phyloP scores from a whole-genome alignment of 371 early-diverging fungal genomes.

The Modicella reniformis region DNA sequence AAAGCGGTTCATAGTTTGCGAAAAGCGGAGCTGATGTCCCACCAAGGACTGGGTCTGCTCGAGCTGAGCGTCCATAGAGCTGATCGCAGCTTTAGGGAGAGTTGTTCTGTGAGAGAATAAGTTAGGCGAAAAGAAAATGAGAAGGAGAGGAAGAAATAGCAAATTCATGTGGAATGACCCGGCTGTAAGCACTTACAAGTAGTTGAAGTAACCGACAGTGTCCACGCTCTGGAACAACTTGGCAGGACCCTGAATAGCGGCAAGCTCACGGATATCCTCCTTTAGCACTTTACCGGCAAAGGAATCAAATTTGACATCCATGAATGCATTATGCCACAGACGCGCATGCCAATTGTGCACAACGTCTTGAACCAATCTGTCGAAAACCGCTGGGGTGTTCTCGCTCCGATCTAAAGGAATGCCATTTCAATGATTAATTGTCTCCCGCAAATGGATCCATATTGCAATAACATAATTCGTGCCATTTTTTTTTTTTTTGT shows the following conservation, averaged over 20 bases:
- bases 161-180: not conserved
- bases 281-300: constrained; percentile 41
- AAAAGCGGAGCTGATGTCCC: constrained; percentile 41
- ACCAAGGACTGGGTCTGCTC: constrained; percentile 50
- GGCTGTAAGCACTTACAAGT: constrained; percentile 55
- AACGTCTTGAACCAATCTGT: constrained; percentile 55
- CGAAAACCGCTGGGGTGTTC: constrained; percentile 40
- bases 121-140: not conserved
- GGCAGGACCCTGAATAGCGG: constrained; percentile 63
- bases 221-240: constrained; percentile 69
- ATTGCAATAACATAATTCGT: not conserved
- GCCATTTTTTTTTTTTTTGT: not conserved
- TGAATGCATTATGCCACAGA: constrained; percentile 57
- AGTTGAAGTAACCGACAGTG: constrained; percentile 65
- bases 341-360: constrained; percentile 59
- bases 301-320: constrained; percentile 46
- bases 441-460: not conserved
- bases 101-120: constrained; percentile 30
- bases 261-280: constrained; percentile 49
- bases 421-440: not conserved
- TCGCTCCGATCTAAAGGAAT: constrained; percentile 30
- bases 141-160: not conserved
- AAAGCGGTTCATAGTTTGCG: constrained; percentile 49
- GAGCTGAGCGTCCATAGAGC: constrained; percentile 47
- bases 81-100: constrained; percentile 49